Conservation (phyloP, 306 rosid genomes). For the Citrullus colocynthis region DNA sequence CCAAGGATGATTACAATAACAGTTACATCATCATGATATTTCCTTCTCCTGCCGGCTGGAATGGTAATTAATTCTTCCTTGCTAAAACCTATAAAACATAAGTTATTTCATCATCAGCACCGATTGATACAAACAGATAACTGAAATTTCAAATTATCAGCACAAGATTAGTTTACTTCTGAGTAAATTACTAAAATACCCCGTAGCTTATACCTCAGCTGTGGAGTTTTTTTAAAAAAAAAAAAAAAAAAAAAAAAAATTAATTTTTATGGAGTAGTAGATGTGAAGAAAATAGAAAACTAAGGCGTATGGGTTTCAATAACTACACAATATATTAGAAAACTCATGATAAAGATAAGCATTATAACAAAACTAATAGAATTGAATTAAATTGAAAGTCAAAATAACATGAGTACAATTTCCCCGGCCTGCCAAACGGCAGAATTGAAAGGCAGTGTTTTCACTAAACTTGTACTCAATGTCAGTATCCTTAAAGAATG, state of each 20-base stretch:
- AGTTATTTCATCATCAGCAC: neutral
- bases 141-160: neutral
- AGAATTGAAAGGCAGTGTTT: neutral
- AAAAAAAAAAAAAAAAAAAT: no score
- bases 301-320: neutral
- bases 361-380: neutral
- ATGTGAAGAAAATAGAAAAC: neutral
- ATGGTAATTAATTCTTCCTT: slow-evolving; percentile 78
- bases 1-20: slow-evolving; percentile 82
- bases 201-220: neutral
- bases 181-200: neutral
- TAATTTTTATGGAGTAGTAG: neutral
- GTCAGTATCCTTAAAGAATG: neutral
- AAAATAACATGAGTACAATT: neutral
- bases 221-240: no score
- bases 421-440: neutral
- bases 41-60: slow-evolving; percentile 90
- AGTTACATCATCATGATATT: slow-evolving; percentile 93
- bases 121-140: neutral
- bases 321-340: neutral
- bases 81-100: slow-evolving; percentile 53
- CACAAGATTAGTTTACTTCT: neutral
- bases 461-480: neutral
- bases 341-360: neutral
- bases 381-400: neutral